These are phyloP conservation scores for Hyaloperonospora brassicae DNA, from an alignment of 352 stramenopile species.

Conservation along the genomic window DNA sequence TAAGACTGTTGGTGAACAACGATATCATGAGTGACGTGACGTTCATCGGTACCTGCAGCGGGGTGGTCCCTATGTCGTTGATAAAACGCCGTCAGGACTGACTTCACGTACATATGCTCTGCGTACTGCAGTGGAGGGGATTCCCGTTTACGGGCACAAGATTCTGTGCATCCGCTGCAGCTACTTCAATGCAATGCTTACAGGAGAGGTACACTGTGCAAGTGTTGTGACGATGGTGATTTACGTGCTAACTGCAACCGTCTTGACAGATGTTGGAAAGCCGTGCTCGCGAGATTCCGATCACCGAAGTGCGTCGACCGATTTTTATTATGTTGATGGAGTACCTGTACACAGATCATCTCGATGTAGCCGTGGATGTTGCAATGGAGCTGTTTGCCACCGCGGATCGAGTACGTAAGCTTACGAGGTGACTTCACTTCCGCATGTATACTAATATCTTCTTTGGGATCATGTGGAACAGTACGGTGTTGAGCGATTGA, in stretches of 20 bases:
- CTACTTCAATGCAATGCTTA: constrained; percentile 90
- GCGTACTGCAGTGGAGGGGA: constrained; percentile 56
- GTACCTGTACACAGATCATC: constrained; percentile 94
- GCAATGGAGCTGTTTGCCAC: constrained; percentile 93
- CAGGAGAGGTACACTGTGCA: constrained; percentile 45
- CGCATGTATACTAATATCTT: constrained; percentile 9
- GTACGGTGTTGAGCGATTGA: constrained; percentile 84
- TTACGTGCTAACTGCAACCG: constrained; percentile 1
- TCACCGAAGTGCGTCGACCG: constrained; percentile 85
- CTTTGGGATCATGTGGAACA: constrained; percentile 13
- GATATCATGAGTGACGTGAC: constrained; percentile 85
- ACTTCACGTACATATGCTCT: not conserved
- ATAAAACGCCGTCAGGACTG: not conserved
- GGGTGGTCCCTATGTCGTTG: not conserved
- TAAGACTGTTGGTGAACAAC: constrained; percentile 73
- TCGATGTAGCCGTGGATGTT: constrained; percentile 87
- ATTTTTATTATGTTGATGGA: constrained; percentile 94
- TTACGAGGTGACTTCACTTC: not conserved
- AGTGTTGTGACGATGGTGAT: not conserved
- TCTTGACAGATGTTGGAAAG: constrained; percentile 84
- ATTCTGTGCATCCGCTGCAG: constrained; percentile 91
- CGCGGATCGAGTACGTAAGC: constrained; percentile 61
- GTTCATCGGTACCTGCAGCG: constrained; percentile 54
- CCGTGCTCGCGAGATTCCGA: constrained; percentile 82
- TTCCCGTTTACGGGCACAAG: constrained; percentile 84